Evolutionary conservation across 2,329 filamentous ascomycete species (phyloP).

Genomic region (Ascochyta lentis): DNA sequence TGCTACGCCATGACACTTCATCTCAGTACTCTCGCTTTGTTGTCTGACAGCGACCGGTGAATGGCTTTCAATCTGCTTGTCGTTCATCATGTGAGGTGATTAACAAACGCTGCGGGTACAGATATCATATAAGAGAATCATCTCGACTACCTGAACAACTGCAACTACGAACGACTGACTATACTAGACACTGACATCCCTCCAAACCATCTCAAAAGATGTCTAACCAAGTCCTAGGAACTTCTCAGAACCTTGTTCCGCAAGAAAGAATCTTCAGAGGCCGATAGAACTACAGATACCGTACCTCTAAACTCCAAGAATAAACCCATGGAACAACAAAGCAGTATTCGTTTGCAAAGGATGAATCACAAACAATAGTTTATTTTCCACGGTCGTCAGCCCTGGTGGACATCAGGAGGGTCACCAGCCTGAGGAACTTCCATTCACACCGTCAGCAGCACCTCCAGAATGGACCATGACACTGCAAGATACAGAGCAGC

Average conservation of each 20-base stretch:
- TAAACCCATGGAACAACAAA: not conserved
- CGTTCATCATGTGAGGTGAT: not conserved
- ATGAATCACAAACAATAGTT: not conserved
- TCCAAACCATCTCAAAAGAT: not conserved
- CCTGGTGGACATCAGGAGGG: too few relatives aligned
- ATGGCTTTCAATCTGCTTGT: too few relatives aligned
- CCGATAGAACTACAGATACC: not conserved
- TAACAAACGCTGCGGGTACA: not conserved
- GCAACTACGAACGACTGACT: not conserved
- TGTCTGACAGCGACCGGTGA: too few relatives aligned
- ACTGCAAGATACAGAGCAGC: too few relatives aligned
- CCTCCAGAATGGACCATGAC: too few relatives aligned
- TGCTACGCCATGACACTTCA: too few relatives aligned
- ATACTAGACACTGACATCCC: not conserved
- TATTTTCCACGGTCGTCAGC: not conserved
- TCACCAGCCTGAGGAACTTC: too few relatives aligned
- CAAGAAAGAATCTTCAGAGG: not conserved
- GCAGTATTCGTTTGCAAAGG: not conserved
- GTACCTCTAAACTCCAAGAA: not conserved
- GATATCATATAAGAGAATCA: not conserved
- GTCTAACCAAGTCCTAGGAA: not conserved
- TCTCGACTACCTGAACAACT: not conserved
- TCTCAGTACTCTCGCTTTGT: too few relatives aligned
- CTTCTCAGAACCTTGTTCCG: not conserved
- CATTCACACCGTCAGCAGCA: too few relatives aligned